phyloP scores from a whole-genome alignment of 2,329 filamentous ascomycete species.

The Xylariales sp. region DNA sequence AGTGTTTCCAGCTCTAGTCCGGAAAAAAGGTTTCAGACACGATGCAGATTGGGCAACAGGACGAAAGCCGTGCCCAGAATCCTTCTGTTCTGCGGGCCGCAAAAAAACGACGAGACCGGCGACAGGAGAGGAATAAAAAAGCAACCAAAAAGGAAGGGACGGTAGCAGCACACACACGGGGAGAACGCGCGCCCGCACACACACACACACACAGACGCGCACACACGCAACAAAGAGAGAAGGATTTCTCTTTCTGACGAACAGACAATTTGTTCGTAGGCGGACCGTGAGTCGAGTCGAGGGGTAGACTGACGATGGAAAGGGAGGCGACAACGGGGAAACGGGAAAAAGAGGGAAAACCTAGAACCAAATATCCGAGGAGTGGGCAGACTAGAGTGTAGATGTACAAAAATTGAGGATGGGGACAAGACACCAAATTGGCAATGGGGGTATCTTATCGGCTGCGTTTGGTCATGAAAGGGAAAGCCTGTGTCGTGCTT shows the following conservation, averaged over 20 bases:
- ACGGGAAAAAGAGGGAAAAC: slow-evolving; percentile 3
- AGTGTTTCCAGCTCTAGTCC: no score
- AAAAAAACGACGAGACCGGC: neutral
- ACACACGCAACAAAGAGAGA: no score
- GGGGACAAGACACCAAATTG: slow-evolving; percentile 3
- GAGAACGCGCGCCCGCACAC: slow-evolving; percentile 2
- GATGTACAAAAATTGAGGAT: slow-evolving; percentile 1
- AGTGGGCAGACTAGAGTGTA: neutral
- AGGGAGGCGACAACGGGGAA: slow-evolving; percentile 2
- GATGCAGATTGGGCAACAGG: no score
- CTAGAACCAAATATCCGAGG: neutral
- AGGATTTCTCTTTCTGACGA: neutral
- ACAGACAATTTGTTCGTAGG: slow-evolving; percentile 2
- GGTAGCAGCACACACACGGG: slow-evolving; percentile 2
- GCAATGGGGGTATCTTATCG: slow-evolving; percentile 2
- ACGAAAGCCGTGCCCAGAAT: no score
- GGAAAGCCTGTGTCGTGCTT: slow-evolving; percentile 1
- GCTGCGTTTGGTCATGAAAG: neutral
- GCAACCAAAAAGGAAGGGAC: neutral
- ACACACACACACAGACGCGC: no score
- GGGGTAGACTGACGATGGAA: slow-evolving; percentile 3
- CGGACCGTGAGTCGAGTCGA: slow-evolving; percentile 7
- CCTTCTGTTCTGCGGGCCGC: no score
- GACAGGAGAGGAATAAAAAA: neutral
- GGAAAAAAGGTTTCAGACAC: no score